A percentile compares a stretch with the other conserved stretches of the same genome.
Conservation (phyloP, 1,284 basidiomycete species). For the Malassezia restricta region DNA sequence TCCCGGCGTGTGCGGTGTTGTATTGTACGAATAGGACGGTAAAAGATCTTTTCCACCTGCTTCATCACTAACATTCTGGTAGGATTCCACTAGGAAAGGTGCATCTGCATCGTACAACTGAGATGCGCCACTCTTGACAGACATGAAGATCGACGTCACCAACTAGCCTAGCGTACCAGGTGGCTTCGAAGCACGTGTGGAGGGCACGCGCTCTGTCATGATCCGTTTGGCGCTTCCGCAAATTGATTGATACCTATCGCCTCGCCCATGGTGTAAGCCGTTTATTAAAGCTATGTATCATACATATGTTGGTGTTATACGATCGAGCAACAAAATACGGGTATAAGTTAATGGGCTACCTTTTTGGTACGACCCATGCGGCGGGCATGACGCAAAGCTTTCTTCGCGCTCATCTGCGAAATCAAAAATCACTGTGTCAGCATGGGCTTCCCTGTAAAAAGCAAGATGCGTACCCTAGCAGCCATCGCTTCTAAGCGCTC, state of each 20-base stretch:
- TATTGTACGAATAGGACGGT: constrained; percentile 6
- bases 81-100: constrained; percentile 12
- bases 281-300: too few species aligned
- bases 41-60: not conserved
- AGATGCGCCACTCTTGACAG: not conserved
- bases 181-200: too few species aligned
- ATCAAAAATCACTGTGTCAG: not conserved
- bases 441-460: not conserved
- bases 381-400: constrained; percentile 14
- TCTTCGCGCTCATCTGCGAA: constrained; percentile 13
- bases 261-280: too few species aligned
- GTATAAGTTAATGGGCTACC: constrained; percentile 8
- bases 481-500: constrained; percentile 12
- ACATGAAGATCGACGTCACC: not conserved
- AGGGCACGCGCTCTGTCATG: too few species aligned
- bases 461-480: constrained; percentile 2
- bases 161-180: too few species aligned
- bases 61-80: not conserved
- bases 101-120: constrained; percentile 10
- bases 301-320: too few species aligned
- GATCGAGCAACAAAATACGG: too few species aligned
- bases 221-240: too few species aligned
- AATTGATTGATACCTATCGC: too few species aligned
- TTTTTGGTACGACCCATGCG: constrained; percentile 17
- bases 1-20: not conserved